Conservation (phyloP, 2,329 filamentous ascomycete species). For the Escovopsis sp. region DNA sequence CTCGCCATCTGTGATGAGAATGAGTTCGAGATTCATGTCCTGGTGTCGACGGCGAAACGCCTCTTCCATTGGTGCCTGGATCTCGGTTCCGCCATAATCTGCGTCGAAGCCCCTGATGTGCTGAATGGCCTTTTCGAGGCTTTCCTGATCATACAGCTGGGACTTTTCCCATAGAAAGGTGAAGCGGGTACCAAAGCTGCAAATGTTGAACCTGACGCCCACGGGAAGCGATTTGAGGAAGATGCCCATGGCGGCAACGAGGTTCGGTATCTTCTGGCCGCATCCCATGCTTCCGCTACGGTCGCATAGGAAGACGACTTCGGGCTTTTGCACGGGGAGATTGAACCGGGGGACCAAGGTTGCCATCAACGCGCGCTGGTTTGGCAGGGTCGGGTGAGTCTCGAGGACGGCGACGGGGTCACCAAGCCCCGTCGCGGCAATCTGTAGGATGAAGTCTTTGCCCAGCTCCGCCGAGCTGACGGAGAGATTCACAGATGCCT, state of each 20-base stretch:
- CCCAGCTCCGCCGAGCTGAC: constrained; percentile 38
- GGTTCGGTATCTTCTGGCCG: constrained; percentile 32
- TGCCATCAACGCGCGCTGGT: constrained; percentile 53
- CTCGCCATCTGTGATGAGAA: constrained; percentile 42
- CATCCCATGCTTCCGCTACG: constrained; percentile 51
- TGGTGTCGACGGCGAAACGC: constrained; percentile 27
- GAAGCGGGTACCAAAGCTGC: constrained; percentile 42
- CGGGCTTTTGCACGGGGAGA: constrained; percentile 37
- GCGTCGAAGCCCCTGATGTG: constrained; percentile 29
- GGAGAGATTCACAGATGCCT: constrained; percentile 47
- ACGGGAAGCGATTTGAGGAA: constrained; percentile 53
- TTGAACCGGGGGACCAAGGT: constrained; percentile 57
- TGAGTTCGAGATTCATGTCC: constrained; percentile 37
- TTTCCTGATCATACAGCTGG: constrained; percentile 28
- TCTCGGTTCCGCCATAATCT: constrained; percentile 40
- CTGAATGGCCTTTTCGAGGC: constrained; percentile 25
- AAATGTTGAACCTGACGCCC: constrained; percentile 55
- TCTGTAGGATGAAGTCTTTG: constrained; percentile 52
- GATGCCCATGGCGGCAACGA: constrained; percentile 41
- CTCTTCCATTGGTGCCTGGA: constrained; percentile 29
- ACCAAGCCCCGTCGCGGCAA: constrained; percentile 44
- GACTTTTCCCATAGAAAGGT: constrained; percentile 35
- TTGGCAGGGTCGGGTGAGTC: constrained; percentile 43
- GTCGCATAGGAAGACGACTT: constrained; percentile 61
- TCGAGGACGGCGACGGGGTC: constrained; percentile 53